Base-by-base conservation (phyloP, 139 green algal genomes). In the Yamagishiella unicocca region DNA sequence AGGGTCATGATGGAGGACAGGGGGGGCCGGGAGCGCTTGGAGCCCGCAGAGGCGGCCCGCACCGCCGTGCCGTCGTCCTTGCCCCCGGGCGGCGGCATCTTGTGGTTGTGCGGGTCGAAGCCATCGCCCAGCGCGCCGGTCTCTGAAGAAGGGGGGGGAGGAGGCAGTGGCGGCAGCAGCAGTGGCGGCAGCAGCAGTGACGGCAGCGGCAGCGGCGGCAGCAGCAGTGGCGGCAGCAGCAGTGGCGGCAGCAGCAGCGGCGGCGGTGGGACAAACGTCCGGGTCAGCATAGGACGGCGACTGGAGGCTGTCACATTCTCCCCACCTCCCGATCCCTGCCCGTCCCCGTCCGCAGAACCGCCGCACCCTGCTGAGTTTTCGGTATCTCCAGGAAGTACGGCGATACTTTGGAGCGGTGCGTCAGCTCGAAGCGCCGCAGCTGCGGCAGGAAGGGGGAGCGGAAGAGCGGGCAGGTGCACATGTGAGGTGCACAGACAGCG, bases 1-100 rank as follows among this genome's bases (percentile, higher is more conserved):
- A 90, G 79, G 1, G 71, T 84, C 68, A 90, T 88, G 37, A 87
- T 72, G 25, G 42, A 67, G 10, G 43, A 72, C 40, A 90, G 50
- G 14, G 80, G 87, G 4, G 81, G 81, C 40, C 79, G 77, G 31
- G 37, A 4, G 21, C 77, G 61, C 62, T 85, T 85, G 40, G 55
- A 35, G 21, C 43, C 61, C 42, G 29, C 35, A n/a, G 61, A 29
- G 31, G 22, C 6, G 4, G 58, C 42, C 17, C 2, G 27, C 43
- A 10, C 79, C n/a, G 27, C 61, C 27, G 61, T n/a, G 4, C 8
- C 42, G 29, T 2, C 29, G 21, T 40, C 40, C 10, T 33, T 46
- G 4, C 8, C 35, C 61, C 1, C 5, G 29, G 58, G 29, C 54
- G n/a, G n/a, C n/a, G n/a, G n/a, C n/a, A n/a, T n/a, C n/a, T n/a